A percentile compares a stretch with the other conserved stretches of the same genome.
Conservation (phyloP, 1,284 basidiomycete species). For the Tausonia pullulans region DNA sequence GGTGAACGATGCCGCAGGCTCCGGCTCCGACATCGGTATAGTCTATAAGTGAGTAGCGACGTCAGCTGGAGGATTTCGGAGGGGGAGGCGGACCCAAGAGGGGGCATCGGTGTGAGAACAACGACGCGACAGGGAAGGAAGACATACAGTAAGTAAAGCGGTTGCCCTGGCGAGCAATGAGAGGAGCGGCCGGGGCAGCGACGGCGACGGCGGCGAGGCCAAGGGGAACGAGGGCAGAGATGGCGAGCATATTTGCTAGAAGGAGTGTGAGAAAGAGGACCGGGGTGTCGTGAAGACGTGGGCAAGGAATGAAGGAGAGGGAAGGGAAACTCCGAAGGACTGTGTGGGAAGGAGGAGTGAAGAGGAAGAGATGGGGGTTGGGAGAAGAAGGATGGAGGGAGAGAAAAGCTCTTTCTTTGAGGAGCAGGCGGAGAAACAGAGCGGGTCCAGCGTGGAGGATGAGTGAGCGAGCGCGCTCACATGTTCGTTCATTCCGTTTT, state of each 20-base stretch:
- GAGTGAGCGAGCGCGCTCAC: too few relatives aligned
- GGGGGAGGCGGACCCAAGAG: not conserved
- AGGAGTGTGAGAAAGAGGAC: not conserved
- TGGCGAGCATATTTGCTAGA: conserved; percentile 9
- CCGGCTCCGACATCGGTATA: conserved; percentile 12
- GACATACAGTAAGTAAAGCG: conserved; percentile 10
- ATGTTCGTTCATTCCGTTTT: too few relatives aligned
- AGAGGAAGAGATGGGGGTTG: not conserved
- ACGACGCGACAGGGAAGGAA: not conserved
- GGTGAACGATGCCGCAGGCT: conserved; percentile 9
- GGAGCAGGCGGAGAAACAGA: too few relatives aligned
- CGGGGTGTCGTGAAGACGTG: not conserved
- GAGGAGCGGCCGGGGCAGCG: not conserved
- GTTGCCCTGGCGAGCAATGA: not conserved
- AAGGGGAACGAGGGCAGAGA: not conserved
- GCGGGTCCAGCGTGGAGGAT: too few relatives aligned
- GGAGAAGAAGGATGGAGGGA: not conserved
- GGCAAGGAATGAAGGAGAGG: not conserved
- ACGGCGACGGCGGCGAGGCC: conserved; percentile 3
- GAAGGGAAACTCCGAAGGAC: not conserved
- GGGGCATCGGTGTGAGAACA: not conserved
- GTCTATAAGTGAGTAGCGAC: not conserved
- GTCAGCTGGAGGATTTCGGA: not conserved
- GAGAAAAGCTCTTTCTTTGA: not conserved
- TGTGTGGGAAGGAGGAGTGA: not conserved